Conservation (phyloP, 1,284 basidiomycete species). For the Microbotryum lychnidis-dioicae region DNA sequence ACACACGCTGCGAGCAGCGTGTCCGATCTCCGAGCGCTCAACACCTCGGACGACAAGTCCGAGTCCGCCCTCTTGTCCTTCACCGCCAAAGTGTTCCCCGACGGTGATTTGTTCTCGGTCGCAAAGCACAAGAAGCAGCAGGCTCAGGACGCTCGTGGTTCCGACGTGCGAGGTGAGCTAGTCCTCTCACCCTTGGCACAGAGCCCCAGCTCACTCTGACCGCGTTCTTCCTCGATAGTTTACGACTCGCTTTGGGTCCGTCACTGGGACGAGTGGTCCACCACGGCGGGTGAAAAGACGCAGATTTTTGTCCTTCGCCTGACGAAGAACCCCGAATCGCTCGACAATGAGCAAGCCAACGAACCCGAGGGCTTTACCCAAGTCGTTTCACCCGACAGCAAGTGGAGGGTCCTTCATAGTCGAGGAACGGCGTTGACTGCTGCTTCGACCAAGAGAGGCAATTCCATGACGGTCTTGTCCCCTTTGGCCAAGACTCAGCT, state of each 20-base stretch:
- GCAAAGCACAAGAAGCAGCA: constrained; percentile 28
- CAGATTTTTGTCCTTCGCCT: constrained; percentile 51
- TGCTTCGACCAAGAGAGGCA: neutral
- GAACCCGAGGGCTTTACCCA: constrained; percentile 38
- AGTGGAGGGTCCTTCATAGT: neutral
- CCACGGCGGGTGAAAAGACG: constrained; percentile 55
- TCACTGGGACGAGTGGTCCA: constrained; percentile 80
- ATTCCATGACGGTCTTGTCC: neutral
- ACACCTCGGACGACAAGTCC: neutral
- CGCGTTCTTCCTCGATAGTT: constrained; percentile 50
- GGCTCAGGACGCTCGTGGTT: constrained; percentile 23
- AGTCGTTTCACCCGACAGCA: neutral
- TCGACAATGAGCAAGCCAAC: constrained; percentile 43
- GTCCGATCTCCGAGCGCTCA: constrained; percentile 22
- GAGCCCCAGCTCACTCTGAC: neutral
- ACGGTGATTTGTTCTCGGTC: constrained; percentile 38
- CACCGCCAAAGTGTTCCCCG: constrained; percentile 31
- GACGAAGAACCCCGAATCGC: constrained; percentile 1
- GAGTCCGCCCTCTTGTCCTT: constrained; percentile 28
- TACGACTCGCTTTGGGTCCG: constrained; percentile 68
- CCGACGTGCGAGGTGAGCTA: constrained; percentile 47
- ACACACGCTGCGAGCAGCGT: constrained; percentile 12
- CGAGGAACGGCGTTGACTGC: constrained; percentile 44
- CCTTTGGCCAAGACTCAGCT: constrained; percentile 30
- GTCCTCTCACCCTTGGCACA: constrained; percentile 59